Conservation (phyloP, 768 basidiomycete species). For the Trichaptum fuscoviolaceum region DNA sequence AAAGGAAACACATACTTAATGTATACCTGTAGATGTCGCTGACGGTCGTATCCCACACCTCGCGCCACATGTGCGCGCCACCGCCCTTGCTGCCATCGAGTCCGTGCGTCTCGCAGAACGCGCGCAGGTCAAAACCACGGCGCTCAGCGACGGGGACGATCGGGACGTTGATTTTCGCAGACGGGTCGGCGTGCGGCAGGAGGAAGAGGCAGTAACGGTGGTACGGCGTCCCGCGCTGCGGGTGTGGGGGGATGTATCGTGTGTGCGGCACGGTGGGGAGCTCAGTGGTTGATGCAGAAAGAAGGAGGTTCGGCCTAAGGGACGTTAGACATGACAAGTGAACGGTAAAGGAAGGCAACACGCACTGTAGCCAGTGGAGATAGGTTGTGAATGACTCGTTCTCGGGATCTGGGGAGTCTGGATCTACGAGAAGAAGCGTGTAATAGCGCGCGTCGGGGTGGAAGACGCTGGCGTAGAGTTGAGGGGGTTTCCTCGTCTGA, state of each 20-base stretch:
- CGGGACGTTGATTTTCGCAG: slow-evolving; percentile 23
- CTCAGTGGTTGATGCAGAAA: slow-evolving; percentile 52
- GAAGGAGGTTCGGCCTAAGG: slow-evolving; percentile 72
- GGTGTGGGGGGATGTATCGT: slow-evolving; percentile 85
- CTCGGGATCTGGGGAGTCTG: slow-evolving; percentile 72
- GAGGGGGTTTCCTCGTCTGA: slow-evolving; percentile 63
- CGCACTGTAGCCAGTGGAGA: slow-evolving; percentile 85
- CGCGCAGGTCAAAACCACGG: slow-evolving; percentile 58
- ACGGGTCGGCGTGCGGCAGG: slow-evolving; percentile 55
- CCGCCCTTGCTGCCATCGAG: slow-evolving; percentile 54
- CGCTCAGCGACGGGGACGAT: slow-evolving; percentile 30
- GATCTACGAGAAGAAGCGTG: slow-evolving; percentile 86
- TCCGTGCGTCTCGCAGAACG: slow-evolving; percentile 51
- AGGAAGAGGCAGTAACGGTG: slow-evolving; percentile 85
- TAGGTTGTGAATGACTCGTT: slow-evolving; percentile 62
- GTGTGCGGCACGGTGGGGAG: slow-evolving; percentile 51
- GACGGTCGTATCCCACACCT: slow-evolving; percentile 66
- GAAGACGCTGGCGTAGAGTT: slow-evolving; percentile 70
- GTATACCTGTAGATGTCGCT: slow-evolving; percentile 59
- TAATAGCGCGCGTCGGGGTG: slow-evolving; percentile 77
- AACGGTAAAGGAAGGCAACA: slow-evolving; percentile 12
- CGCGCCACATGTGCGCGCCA: slow-evolving; percentile 81
- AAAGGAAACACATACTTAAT: slow-evolving; percentile 48
- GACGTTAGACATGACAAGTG: slow-evolving; percentile 9
- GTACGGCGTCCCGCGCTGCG: slow-evolving; percentile 81